A percentile compares a stretch with the other conserved stretches of the same genome.
Conservation (phyloP, 2,329 filamentous ascomycete species). For the Esteya vermicola region DNA sequence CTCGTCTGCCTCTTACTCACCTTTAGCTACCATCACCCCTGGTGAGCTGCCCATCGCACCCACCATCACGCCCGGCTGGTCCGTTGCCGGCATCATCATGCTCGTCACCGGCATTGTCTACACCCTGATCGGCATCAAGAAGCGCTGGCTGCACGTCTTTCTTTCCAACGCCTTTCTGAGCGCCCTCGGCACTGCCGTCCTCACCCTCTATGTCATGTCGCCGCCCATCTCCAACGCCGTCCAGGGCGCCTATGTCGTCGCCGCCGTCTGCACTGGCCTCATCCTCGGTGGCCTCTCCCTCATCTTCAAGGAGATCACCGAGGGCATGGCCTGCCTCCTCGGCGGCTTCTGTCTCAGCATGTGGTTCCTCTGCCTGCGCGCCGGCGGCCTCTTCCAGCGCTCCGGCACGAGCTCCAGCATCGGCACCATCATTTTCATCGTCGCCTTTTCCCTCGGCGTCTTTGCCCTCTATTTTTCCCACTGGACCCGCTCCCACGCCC, state of each 20-base stretch:
- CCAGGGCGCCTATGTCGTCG: conserved; percentile 79
- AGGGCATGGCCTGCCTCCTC: conserved; percentile 68
- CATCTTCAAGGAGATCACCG: conserved; percentile 72
- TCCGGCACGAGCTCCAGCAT: conserved; percentile 35
- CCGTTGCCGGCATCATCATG: conserved; percentile 63
- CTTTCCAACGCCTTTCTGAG: conserved; percentile 64
- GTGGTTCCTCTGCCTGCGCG: conserved; percentile 73
- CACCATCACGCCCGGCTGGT: conserved; percentile 65
- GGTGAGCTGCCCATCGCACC: conserved; percentile 58
- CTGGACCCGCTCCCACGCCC: conserved; percentile 61
- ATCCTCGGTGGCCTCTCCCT: conserved; percentile 61
- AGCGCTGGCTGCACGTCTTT: conserved; percentile 64
- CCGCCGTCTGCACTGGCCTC: conserved; percentile 55
- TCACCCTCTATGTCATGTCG: conserved; percentile 82
- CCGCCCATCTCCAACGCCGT: conserved; percentile 59
- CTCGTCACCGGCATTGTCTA: conserved; percentile 58
- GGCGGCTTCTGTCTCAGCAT: conserved; percentile 77
- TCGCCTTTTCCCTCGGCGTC: conserved; percentile 49
- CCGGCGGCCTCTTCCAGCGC: conserved; percentile 71
- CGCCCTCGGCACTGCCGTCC: conserved; percentile 59
- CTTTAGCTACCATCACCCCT: conserved; percentile 23
- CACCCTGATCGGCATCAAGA: conserved; percentile 69
- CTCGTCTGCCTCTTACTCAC: too few relatives aligned
- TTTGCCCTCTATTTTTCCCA: conserved; percentile 69
- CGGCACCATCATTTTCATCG: conserved; percentile 62